These are phyloP conservation scores for Picocystis salinarum DNA, from an alignment of 139 green algal genomes.

Conservation along the genomic window DNA sequence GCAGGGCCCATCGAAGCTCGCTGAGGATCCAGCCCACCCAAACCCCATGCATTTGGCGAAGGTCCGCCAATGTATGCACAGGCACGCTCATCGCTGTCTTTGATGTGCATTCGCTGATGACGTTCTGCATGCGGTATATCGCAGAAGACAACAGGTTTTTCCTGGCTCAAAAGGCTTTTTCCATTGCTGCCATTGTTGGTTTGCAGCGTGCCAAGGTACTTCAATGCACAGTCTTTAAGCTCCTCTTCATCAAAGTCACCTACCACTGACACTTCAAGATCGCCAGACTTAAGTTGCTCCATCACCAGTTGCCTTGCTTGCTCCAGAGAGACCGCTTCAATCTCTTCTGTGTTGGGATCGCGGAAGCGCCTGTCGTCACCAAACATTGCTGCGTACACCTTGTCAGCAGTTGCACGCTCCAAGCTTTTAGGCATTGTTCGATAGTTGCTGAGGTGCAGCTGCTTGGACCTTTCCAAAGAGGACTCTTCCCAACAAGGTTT, in stretches of 20 bases:
- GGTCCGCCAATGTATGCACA: constrained; percentile 72
- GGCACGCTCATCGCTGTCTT: constrained; percentile 84
- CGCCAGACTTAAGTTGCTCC: constrained; percentile 38
- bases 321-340: constrained; percentile 68
- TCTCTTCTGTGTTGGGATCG: constrained; percentile 54
- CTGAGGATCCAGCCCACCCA: background rate
- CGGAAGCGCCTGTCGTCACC: constrained; percentile 52
- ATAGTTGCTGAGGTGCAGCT: constrained; percentile 50
- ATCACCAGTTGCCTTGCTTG: constrained; percentile 35
- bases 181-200: no score
- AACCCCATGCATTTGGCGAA: constrained; percentile 61
- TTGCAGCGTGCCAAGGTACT: constrained; percentile 45
- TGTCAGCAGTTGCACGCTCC: constrained; percentile 60
- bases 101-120: constrained; percentile 14
- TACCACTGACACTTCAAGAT: constrained; percentile 64
- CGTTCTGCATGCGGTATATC: constrained; percentile 4
- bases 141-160: no score
- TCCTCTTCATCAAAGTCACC: constrained; percentile 75
- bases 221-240: constrained; percentile 41
- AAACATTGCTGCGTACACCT: constrained; percentile 67
- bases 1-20: background rate
- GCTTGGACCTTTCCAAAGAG: constrained; percentile 55
- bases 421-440: constrained; percentile 58
- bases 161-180: no score
- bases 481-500: constrained; percentile 40